A percentile compares a stretch with the other conserved stretches of the same genome.
Evolutionary conservation across 139 green algal species (phyloP).

Genomic region (Chlorokybus atmophyticus): DNA sequence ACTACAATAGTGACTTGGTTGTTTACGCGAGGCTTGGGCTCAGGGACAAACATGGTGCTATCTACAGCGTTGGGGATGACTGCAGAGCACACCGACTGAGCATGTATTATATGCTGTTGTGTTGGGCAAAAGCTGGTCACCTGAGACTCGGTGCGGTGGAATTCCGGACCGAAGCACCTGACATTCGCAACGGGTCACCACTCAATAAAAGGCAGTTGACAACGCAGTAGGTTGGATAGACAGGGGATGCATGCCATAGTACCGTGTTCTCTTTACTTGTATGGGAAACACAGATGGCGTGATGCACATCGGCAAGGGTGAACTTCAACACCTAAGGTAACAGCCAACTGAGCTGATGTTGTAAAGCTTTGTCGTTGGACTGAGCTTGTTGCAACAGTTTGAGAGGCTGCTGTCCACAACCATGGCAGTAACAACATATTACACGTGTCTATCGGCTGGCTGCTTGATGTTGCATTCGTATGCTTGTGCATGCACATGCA

Average conservation of each 20-base stretch:
- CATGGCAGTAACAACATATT: neutral
- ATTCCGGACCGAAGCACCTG: constrained; percentile 39
- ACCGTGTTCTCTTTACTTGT: constrained; percentile 95
- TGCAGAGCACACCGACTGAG: too few species aligned
- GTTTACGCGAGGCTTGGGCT: neutral
- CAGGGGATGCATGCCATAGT: constrained; percentile 35
- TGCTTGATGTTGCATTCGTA: too few species aligned
- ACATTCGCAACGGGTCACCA: neutral
- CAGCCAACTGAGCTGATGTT: too few species aligned
- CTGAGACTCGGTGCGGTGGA: constrained; percentile 62
- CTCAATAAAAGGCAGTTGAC: neutral
- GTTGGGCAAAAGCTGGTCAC: too few species aligned
- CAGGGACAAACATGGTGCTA: constrained; percentile 53
- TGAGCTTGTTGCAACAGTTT: too few species aligned
- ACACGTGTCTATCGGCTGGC: too few species aligned
- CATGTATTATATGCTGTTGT: too few species aligned
- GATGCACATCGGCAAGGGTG: constrained; percentile 29
- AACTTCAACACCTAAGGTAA: constrained; percentile 30
- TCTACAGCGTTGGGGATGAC: constrained; percentile 95
- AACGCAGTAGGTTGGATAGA: too few species aligned
- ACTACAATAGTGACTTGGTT: constrained; percentile 52
- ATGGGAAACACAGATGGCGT: constrained; percentile 84
- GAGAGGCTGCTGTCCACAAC: too few species aligned
- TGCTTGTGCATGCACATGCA: too few species aligned
- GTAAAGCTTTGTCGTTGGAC: too few species aligned